Base-by-base conservation (phyloP, 371 early-diverging fungal species). In the Mortierella sp. region DNA sequence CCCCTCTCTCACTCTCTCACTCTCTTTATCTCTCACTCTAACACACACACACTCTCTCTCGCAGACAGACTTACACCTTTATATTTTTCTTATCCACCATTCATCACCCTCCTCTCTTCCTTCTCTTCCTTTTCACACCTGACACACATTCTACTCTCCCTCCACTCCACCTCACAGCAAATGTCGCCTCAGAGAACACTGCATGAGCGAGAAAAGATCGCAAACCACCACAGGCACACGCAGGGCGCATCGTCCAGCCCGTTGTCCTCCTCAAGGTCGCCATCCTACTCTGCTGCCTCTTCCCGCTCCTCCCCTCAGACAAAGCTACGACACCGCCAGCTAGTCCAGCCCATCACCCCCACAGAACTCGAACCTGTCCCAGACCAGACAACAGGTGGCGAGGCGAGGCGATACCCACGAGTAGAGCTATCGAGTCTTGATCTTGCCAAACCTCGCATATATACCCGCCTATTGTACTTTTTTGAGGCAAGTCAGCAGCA, bases 381-480 rank as follows among this genome's bases (percentile, higher is more conserved):
- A 44, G 78, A 78, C 5, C 63, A 43, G 1, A 72, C 51, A n/a
- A 41, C 51, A 5, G 29, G 48, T 27, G 68, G n/a, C 46, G 18
- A 77, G 49, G 32, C 55, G 12, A 68, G 76, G 81, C 82, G 72
- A 11, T 75, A 71, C 65, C 82, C 79, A 0, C 76, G 86, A 51
- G 79, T 85, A 16, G 72, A 71, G 38, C 79, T 85, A 10, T 85
- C 86, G 8, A 82, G 86, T 51, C 75, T 85, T n/a, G 86, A 85
- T 82, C 79, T 85, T 54, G 79, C 82, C 35, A 81, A 82, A 70
- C 82, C 86, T 68, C 86, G 86, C 55, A 82, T 82, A 72, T 85
- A 82, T 82, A 85, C 86, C 82, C 86, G 86, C 38, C 70, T 85
- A 49, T 70, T 85, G 44, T 85, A 85, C 82, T 85, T 85, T 77